These are phyloP conservation scores for Epicoccum nigrum DNA, from an alignment of 2,329 filamentous ascomycete genomes.

Conservation along the genomic window DNA sequence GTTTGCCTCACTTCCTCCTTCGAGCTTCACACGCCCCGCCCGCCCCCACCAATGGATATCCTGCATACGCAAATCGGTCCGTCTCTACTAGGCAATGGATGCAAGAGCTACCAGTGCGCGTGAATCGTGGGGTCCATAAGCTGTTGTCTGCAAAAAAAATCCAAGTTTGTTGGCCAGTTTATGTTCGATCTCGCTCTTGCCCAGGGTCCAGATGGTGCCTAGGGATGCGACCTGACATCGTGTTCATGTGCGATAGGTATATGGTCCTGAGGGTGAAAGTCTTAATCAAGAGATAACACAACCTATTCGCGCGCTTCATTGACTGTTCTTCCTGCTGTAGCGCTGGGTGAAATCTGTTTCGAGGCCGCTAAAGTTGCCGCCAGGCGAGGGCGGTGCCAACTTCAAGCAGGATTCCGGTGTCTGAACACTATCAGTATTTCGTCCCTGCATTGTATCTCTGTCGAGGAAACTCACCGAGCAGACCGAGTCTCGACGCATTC, in stretches of 20 bases:
- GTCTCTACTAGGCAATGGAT: conserved; percentile 1
- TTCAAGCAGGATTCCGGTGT: conserved; percentile 36
- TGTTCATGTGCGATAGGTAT: too few relatives aligned
- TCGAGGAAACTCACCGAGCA: conserved; percentile 32
- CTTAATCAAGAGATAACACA: not conserved
- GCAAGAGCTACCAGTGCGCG: not conserved
- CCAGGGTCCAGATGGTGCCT: not conserved
- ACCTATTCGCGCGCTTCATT: not conserved
- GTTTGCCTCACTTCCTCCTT: not conserved
- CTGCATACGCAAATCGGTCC: conserved; percentile 10
- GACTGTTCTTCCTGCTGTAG: conserved; percentile 26
- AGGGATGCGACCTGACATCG: not conserved
- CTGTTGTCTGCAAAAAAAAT: not conserved
- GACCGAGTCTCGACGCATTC: conserved; percentile 27
- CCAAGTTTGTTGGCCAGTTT: not conserved
- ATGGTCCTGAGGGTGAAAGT: too few relatives aligned
- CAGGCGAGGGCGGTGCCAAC: conserved; percentile 18
- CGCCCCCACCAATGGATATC: conserved; percentile 1
- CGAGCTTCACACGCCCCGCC: not conserved
- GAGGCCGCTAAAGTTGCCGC: conserved; percentile 19
- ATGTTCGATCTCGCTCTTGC: not conserved
- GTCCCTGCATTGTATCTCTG: not conserved
- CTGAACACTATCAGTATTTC: conserved; percentile 22
- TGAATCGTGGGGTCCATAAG: not conserved
- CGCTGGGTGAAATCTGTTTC: conserved; percentile 41